Conservation (phyloP, 306 rosid species). For the Quercus cerris region DNA sequence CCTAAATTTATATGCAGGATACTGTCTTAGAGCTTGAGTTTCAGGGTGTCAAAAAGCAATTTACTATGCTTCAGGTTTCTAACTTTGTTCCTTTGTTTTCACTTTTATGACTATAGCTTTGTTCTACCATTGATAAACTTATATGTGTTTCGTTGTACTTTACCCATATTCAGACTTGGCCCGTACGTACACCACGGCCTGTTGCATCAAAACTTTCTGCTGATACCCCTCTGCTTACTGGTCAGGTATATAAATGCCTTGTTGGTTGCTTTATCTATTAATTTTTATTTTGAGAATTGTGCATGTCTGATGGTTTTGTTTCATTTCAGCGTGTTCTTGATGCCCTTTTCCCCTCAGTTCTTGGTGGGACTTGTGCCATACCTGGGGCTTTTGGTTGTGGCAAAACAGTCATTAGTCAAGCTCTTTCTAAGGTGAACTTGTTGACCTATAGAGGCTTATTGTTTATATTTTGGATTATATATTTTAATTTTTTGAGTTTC, state of each 20-base stretch:
- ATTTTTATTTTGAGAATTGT: conserved; percentile 7
- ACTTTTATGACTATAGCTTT: conserved; percentile 15
- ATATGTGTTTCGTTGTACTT: conserved; percentile 14
- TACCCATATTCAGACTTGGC: conserved; percentile 75
- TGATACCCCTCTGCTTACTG: conserved; percentile 98
- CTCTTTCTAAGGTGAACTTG: conserved; percentile 84
- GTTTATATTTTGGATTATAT: background rate
- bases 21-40: conserved; percentile 96
- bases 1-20: conserved; percentile 54
- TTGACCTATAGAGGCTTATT: background rate
- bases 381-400: conserved; percentile 99
- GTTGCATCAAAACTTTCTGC: conserved; percentile 99
- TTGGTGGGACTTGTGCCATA: conserved; percentile 99
- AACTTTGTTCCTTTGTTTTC: conserved; percentile 19
- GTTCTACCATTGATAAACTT: background rate
- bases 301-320: conserved; percentile 35
- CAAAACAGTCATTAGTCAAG: conserved; percentile 98
- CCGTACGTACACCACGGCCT: conserved; percentile 97
- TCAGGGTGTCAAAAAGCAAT: conserved; percentile 88
- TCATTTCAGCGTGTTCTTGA: conserved; percentile 91
- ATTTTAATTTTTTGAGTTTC: conserved; percentile 2
- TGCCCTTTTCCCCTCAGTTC: conserved; percentile 99
- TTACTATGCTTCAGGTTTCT: conserved; percentile 96
- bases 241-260: conserved; percentile 61
- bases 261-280: conserved; percentile 1